A percentile compares a stretch with the other conserved stretches of the same genome.
Evolutionary conservation across 2,329 filamentous ascomycete genomes (phyloP).

Genomic region (Beauveria varroae): DNA sequence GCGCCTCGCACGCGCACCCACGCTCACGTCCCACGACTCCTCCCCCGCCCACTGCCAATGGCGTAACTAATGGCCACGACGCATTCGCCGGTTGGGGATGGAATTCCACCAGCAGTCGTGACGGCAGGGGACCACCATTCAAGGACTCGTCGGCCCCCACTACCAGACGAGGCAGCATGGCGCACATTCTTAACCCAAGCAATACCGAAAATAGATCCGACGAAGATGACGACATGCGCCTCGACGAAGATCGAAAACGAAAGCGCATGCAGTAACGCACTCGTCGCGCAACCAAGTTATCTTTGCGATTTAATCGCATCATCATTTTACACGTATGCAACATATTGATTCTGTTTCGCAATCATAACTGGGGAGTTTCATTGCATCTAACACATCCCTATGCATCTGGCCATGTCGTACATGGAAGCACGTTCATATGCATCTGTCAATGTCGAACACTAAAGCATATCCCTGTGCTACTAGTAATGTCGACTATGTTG

Average conservation of each 20-base stretch:
- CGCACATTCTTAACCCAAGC: constrained; percentile 55
- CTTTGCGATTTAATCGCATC: too few species aligned
- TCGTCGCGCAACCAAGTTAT: background rate
- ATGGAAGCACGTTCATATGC: too few species aligned
- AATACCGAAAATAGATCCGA: constrained; percentile 48
- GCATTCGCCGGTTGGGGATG: constrained; percentile 51
- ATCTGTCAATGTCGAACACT: too few species aligned
- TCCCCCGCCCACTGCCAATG: constrained; percentile 42
- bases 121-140: constrained; percentile 42
- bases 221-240: constrained; percentile 47
- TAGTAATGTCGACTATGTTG: background rate
- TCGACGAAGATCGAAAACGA: constrained; percentile 54
- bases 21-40: constrained; percentile 48
- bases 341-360: background rate
- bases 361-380: too few species aligned
- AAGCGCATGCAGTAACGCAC: constrained; percentile 46
- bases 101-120: constrained; percentile 40
- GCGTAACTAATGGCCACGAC: constrained; percentile 29
- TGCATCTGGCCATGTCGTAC: too few species aligned
- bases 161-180: constrained; percentile 53
- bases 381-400: too few species aligned
- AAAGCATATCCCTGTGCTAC: background rate
- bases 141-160: constrained; percentile 50
- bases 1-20: constrained; percentile 33
- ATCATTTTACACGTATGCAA: background rate